phyloP scores from a whole-genome alignment of 1,139 yeast genomes.

The Hyphopichia buzzinii region DNA sequence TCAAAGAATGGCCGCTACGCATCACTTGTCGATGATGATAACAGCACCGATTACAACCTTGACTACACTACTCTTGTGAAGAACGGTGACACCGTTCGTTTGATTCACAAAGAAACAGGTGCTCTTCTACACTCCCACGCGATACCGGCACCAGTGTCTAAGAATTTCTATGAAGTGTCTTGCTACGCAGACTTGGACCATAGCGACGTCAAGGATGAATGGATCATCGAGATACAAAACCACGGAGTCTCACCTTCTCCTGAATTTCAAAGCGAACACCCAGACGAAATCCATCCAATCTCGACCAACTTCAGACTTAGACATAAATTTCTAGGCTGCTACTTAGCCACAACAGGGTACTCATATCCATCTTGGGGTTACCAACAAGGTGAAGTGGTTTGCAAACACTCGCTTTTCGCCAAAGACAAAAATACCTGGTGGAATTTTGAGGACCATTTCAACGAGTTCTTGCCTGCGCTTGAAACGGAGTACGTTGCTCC shows the following conservation, averaged over 20 bases:
- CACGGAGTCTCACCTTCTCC: conserved; percentile 56
- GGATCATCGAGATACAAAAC: conserved; percentile 64
- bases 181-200: conserved; percentile 58
- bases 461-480: conserved; percentile 40
- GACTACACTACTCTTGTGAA: conserved; percentile 21
- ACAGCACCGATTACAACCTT: conserved; percentile 18
- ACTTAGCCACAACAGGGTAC: conserved; percentile 69
- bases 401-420: conserved; percentile 49
- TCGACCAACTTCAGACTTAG: conserved; percentile 67
- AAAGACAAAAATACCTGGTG: conserved; percentile 75
- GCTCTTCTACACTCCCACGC: conserved; percentile 64
- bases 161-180: conserved; percentile 57
- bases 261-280: conserved; percentile 39
- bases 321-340: conserved; percentile 66
- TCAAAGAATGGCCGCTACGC: conserved; percentile 26
- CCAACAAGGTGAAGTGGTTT: conserved; percentile 76
- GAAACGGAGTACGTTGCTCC: conserved; percentile 54
- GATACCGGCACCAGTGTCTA: conserved; percentile 54
- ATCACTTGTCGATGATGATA: conserved; percentile 28
- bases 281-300: conserved; percentile 56
- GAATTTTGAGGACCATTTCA: conserved; percentile 71
- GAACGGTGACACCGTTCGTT: conserved; percentile 56
- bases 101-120: conserved; percentile 52
- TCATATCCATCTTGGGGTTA: conserved; percentile 81
- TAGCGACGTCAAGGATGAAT: conserved; percentile 67